Conservation (phyloP, 805 yeast species). For the Wickerhamomyces queroliae region DNA sequence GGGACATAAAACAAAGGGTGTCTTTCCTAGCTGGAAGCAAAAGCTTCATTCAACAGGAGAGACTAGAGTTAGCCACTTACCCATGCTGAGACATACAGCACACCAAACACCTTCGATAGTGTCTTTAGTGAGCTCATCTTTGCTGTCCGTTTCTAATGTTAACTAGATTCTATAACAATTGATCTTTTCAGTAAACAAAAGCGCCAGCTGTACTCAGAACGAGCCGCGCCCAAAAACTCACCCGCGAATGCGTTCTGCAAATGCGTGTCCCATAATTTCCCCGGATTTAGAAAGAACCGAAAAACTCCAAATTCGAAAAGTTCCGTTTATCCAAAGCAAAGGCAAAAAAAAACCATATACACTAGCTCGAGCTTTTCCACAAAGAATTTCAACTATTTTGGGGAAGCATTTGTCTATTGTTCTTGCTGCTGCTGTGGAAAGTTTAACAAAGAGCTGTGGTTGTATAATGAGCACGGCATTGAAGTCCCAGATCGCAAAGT, state of each 20-base stretch:
- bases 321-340: not conserved
- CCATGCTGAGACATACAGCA: slow-evolving; percentile 36
- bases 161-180: too few species aligned
- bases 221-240: too few species aligned
- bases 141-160: slow-evolving; percentile 1
- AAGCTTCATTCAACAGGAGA: not conserved
- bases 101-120: slow-evolving; percentile 25
- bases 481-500: slow-evolving; percentile 26
- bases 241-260: not conserved
- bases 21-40: too few species aligned
- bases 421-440: too few species aligned
- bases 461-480: slow-evolving; percentile 6
- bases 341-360: too few species aligned
- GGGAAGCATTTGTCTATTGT: too few species aligned
- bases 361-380: too few species aligned
- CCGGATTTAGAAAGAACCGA: not conserved
- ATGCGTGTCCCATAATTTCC: not conserved
- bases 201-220: too few species aligned
- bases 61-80: slow-evolving; percentile 16
- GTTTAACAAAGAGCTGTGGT: not conserved
- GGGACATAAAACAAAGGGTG: not conserved
- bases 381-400: too few species aligned
- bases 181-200: too few species aligned
- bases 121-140: slow-evolving; percentile 4
- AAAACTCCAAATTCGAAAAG: not conserved